phyloP scores from a whole-genome alignment of 2,329 filamentous ascomycete species.

The Penicillium psychrosexuale region DNA sequence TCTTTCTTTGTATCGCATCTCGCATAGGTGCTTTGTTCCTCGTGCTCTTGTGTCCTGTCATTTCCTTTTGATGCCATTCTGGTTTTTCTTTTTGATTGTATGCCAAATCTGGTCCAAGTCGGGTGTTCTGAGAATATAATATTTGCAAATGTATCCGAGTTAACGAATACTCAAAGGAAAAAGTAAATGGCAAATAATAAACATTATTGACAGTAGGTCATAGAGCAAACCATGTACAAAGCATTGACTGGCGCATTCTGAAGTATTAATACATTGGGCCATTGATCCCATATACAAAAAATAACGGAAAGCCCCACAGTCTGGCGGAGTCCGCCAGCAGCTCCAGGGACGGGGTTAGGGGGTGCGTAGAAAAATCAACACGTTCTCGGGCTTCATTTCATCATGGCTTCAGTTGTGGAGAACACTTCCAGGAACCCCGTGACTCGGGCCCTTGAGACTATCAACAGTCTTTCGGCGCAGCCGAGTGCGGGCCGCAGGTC shows the following conservation, averaged over 20 bases:
- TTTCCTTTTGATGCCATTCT: neutral
- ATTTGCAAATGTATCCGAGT: neutral
- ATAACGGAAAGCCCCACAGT: slow-evolving; percentile 12
- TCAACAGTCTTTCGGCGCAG: slow-evolving; percentile 40
- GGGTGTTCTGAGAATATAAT: neutral
- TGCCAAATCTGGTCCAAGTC: neutral
- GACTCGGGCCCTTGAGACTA: slow-evolving; percentile 35
- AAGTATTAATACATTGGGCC: slow-evolving; percentile 35
- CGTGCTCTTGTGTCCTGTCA: neutral
- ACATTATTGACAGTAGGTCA: slow-evolving; percentile 26
- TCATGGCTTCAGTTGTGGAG: slow-evolving; percentile 32
- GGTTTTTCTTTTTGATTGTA: neutral
- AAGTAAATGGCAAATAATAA: slow-evolving; percentile 12
- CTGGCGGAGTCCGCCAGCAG: slow-evolving; percentile 33
- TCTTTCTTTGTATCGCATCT: neutral
- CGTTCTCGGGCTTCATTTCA: slow-evolving; percentile 11
- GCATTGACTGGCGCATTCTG: slow-evolving; percentile 25
- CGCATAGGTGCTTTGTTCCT: neutral
- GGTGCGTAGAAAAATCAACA: slow-evolving; percentile 18
- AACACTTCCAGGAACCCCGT: slow-evolving; percentile 41
- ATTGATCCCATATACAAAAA: slow-evolving; percentile 21
- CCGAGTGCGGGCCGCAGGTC: slow-evolving; percentile 28
- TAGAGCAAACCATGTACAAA: slow-evolving; percentile 26
- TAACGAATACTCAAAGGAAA: neutral
- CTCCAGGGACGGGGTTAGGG: slow-evolving; percentile 21